Percentiles rank a stretch among this genome's conserved stretches.
These are phyloP conservation scores for Eleusine indica DNA, from an alignment of 176 grass and related monocot genomes.

Conservation along the genomic window DNA sequence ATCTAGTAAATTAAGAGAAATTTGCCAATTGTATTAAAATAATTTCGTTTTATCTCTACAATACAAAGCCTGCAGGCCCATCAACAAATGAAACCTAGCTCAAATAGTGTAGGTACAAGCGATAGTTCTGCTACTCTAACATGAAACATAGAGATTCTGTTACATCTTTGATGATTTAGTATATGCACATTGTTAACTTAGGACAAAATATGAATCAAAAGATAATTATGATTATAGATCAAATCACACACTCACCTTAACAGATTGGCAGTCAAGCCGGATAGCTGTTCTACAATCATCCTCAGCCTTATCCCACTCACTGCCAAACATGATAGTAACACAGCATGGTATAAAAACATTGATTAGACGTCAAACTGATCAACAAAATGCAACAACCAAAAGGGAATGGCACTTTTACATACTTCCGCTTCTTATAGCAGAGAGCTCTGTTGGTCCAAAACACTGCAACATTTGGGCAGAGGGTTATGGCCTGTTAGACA, in stretches of 20 bases:
- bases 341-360: slow-evolving; percentile 26
- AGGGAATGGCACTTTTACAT: slow-evolving; percentile 37
- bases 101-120: background rate
- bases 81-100: slow-evolving; percentile 16
- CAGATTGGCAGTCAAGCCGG: slow-evolving; percentile 69
- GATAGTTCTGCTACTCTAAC: background rate
- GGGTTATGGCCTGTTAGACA: slow-evolving; percentile 76
- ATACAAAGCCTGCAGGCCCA: background rate
- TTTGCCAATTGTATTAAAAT: background rate
- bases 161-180: slow-evolving; percentile 11
- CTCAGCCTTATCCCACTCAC: slow-evolving; percentile 80
- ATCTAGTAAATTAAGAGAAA: background rate
- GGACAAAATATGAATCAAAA: background rate
- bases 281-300: slow-evolving; percentile 82
- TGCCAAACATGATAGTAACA: slow-evolving; percentile 43
- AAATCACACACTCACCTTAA: slow-evolving; percentile 59
- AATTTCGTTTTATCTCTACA: slow-evolving; percentile 13
- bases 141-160: background rate
- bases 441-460: slow-evolving; percentile 87
- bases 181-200: background rate
- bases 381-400: slow-evolving; percentile 37
- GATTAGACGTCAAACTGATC: slow-evolving; percentile 11
- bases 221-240: background rate
- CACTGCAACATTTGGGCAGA: slow-evolving; percentile 67
- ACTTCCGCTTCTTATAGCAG: slow-evolving; percentile 86